Conservation (phyloP, 2,329 filamentous ascomycete genomes). For the Lachnellula cervina region DNA sequence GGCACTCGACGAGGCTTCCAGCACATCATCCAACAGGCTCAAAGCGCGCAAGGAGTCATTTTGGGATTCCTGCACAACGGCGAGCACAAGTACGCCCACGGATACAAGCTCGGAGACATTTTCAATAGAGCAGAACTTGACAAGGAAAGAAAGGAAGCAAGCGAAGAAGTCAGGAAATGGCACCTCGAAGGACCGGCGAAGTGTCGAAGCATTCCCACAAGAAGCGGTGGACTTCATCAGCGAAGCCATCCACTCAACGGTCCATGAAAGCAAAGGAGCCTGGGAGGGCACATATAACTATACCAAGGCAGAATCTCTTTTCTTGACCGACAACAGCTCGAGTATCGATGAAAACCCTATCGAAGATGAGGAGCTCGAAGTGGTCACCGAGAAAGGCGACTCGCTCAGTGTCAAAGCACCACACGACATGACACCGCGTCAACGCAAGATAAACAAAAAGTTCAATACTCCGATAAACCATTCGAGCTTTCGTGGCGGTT, state of each 20-base stretch:
- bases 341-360: background rate
- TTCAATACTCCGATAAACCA: constrained; percentile 15
- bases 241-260: constrained; percentile 25
- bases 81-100: constrained; percentile 9
- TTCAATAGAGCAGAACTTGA: constrained; percentile 10
- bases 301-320: constrained; percentile 4
- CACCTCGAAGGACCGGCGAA: constrained; percentile 7
- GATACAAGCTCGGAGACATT: constrained; percentile 21
- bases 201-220: constrained; percentile 20
- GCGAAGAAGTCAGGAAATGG: constrained; percentile 20
- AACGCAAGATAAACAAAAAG: constrained; percentile 21
- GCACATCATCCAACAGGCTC: constrained; percentile 1
- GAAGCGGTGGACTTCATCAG: constrained; percentile 27
- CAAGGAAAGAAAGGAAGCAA: constrained; percentile 24
- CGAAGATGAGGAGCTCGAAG: constrained; percentile 3
- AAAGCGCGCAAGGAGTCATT: background rate
- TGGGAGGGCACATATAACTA: constrained; percentile 26
- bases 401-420: constrained; percentile 15
- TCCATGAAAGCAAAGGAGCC: constrained; percentile 27
- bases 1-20: constrained; percentile 17
- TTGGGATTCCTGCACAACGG: constrained; percentile 5
- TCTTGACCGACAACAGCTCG: constrained; percentile 1
- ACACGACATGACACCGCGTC: constrained; percentile 22
- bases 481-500: constrained; percentile 14
- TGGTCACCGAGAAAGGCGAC: background rate